Percentiles rank a stretch among this genome's conserved stretches.
Conservation (phyloP, 495 filamentous ascomycete species). For the Penicillium parvum region DNA sequence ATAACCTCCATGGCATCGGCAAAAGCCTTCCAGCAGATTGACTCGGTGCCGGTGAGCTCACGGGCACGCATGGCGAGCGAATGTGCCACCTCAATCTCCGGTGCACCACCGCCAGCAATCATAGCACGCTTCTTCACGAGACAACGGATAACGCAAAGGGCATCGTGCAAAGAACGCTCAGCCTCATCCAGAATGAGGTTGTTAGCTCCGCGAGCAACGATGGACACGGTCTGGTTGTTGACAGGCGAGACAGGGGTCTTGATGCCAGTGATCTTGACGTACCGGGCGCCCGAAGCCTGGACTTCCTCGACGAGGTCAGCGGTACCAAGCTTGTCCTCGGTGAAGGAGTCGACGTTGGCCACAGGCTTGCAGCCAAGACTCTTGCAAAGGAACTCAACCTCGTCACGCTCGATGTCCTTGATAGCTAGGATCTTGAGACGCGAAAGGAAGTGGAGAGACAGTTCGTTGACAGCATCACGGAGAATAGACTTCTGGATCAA, state of each 20-base stretch:
- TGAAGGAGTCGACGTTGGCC: conserved; percentile 97
- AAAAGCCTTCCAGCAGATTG: conserved; percentile 98
- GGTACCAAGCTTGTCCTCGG: conserved; percentile 96
- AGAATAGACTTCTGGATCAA: conserved; percentile 98
- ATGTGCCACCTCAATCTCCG: conserved; percentile 91
- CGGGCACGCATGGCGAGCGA: conserved; percentile 75
- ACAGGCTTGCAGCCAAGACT: conserved; percentile 97
- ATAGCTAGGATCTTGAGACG: conserved; percentile 92
- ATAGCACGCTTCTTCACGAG: conserved; percentile 98
- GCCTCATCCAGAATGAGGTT: conserved; percentile 92
- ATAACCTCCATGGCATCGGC: conserved; percentile 97
- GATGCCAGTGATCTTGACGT: conserved; percentile 92
- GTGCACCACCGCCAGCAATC: conserved; percentile 92
- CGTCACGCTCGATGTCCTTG: conserved; percentile 97
- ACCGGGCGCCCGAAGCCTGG: conserved; percentile 77
- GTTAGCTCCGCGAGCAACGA: conserved; percentile 93
- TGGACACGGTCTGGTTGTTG: conserved; percentile 82
- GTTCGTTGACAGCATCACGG: conserved; percentile 94
- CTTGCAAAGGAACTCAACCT: conserved; percentile 99
- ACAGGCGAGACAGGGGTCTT: conserved; percentile 50
- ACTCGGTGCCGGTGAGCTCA: conserved; percentile 80
- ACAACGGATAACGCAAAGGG: conserved; percentile 94
- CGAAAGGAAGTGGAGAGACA: conserved; percentile 93
- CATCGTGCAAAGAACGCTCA: conserved; percentile 92
- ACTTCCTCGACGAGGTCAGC: conserved; percentile 93